Base-by-base conservation (phyloP, 208 protist genomes). In the Trypanosoma lewisi region DNA sequence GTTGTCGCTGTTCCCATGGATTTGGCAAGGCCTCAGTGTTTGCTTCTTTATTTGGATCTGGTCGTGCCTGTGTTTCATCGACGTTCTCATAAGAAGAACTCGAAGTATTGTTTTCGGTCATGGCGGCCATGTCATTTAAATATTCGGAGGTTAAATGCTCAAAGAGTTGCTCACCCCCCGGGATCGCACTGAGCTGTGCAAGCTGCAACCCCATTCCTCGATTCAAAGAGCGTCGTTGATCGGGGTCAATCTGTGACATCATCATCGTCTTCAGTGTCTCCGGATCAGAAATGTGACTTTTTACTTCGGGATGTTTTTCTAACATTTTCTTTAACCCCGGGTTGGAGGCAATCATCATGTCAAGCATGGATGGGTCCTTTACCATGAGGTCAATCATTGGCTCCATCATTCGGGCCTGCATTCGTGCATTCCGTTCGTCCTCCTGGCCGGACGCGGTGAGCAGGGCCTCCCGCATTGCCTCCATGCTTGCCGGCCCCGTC, bases 241-340 rank as follows among this genome's bases (percentile, higher is more conserved):
- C 75, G 23, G 86, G 86, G 57, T 95, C 79, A 21, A 93, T 58
- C 49, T 83, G 77, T 1, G 80, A 75, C 73, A 90, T 77, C 16
- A 95, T 67, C 0, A 95, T 31, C 19, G 71, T 75, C 41, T 89
- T 89, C n/a, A 95, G 30, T n/a, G 67, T 83, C 4, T 91, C 82
- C 0, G 82, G 83, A 51, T 95, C 75, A 14, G 64, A 64, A 37
- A 95, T 25, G 59, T 82, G 54, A 6, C 63, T 61, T 21, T 57
- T 71, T 34, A 88, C 49, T 44, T 95, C 80, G 0, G 89, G 89
- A 12, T 85, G 62, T 34, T 72, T 65, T 12, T 86, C 59, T 34
- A 82, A 42, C 70, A 91, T 64, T 12, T 75, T 64, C 55, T 89
- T 56, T 16, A 91, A 19, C 25, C 58, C 62, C 0, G 88, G 84